phyloP scores from a whole-genome alignment of 2,329 filamentous ascomycete genomes.

The Volutella citrinella region DNA sequence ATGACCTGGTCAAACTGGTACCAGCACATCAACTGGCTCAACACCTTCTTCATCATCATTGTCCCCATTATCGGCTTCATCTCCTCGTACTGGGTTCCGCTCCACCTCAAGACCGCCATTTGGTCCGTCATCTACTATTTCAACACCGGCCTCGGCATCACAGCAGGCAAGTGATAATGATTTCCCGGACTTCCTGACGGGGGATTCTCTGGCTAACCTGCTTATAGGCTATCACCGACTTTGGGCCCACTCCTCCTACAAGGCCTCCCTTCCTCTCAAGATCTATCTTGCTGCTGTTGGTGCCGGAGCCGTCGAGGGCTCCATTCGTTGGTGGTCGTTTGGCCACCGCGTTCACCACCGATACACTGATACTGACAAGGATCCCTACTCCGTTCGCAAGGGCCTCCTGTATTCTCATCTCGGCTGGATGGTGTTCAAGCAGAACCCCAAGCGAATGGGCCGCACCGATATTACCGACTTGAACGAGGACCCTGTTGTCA shows the following conservation, averaged over 20 bases:
- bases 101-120: conserved; percentile 67
- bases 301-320: conserved; percentile 80
- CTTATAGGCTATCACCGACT: conserved; percentile 59
- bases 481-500: conserved; percentile 80
- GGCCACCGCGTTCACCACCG: conserved; percentile 86
- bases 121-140: conserved; percentile 80
- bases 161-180: conserved; percentile 55
- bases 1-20: conserved; percentile 84
- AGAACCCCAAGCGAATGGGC: conserved; percentile 85
- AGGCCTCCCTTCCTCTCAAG: conserved; percentile 70
- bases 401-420: conserved; percentile 75
- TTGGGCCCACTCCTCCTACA: conserved; percentile 85
- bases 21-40: conserved; percentile 93
- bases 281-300: conserved; percentile 80
- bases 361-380: conserved; percentile 90
- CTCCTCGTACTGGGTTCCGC: conserved; percentile 74
- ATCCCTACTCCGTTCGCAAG: conserved; percentile 88
- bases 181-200: neutral
- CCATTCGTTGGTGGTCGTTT: conserved; percentile 84
- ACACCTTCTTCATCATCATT: conserved; percentile 75
- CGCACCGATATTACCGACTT: conserved; percentile 85
- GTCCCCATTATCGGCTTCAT: conserved; percentile 73
- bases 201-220: too few species aligned
- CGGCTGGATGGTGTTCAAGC: conserved; percentile 92
- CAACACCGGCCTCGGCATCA: conserved; percentile 78